Conservation (phyloP, 169 alveolate genomes). For the Amoebophrya sp. region DNA sequence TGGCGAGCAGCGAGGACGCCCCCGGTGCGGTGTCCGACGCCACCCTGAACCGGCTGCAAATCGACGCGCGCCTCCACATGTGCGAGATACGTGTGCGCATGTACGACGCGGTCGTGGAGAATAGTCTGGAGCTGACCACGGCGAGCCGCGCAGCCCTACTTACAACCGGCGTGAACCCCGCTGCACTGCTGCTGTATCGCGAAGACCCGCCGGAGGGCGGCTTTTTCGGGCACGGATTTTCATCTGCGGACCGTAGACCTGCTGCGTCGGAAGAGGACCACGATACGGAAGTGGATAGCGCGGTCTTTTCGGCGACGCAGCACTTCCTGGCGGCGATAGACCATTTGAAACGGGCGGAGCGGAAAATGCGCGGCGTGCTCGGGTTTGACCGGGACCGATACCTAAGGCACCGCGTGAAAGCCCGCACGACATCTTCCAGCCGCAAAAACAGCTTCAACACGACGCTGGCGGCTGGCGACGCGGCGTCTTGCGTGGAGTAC, state of each 20-base stretch:
- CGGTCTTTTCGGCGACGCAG: background rate
- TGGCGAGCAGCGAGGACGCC: background rate
- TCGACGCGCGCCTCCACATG: background rate
- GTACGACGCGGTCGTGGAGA: background rate
- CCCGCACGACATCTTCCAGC: too few relatives aligned
- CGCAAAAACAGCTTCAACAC: too few relatives aligned
- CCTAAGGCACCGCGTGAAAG: background rate
- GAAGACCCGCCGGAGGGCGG: background rate
- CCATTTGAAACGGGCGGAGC: background rate
- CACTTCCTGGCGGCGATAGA: background rate
- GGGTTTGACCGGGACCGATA: background rate
- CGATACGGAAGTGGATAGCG: too few relatives aligned
- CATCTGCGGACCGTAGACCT: too few relatives aligned
- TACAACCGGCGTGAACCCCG: background rate
- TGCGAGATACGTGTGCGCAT: background rate
- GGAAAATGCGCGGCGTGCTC: background rate
- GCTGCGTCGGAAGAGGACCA: too few relatives aligned
- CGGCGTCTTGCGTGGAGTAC: background rate
- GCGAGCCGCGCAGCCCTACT: background rate
- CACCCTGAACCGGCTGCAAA: background rate
- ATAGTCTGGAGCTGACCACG: background rate
- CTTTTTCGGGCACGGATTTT: background rate
- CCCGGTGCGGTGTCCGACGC: background rate
- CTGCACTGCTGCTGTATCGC: background rate
- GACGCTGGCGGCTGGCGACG: background rate